A percentile compares a stretch with the other conserved stretches of the same genome.
These are phyloP conservation scores for Yamadazyma philogaea DNA, from an alignment of 805 yeast species.

Conservation along the genomic window DNA sequence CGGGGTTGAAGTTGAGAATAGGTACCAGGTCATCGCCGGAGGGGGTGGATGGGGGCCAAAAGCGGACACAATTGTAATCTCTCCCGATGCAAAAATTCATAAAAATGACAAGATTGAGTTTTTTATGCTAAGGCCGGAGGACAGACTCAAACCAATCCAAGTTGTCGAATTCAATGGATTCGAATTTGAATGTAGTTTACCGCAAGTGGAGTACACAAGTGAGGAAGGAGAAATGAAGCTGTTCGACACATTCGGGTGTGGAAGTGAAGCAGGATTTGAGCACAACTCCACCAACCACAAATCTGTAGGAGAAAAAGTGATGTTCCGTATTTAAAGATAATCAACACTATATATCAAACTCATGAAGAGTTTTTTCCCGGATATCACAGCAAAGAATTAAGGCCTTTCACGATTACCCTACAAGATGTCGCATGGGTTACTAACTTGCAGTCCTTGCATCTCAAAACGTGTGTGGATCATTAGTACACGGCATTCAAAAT, in stretches of 20 bases:
- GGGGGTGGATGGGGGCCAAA: constrained; percentile 78
- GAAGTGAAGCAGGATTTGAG: constrained; percentile 30
- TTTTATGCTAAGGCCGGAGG: constrained; percentile 41
- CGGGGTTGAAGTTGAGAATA: constrained; percentile 17
- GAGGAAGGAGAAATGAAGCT: neutral
- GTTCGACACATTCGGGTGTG: constrained; percentile 26
- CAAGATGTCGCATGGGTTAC: neutral
- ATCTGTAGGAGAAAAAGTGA: constrained; percentile 28
- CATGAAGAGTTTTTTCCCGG: no score
- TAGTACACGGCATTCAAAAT: neutral
- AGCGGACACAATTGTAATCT: constrained; percentile 61
- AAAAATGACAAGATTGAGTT: constrained; percentile 50
- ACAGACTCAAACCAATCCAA: constrained; percentile 13
- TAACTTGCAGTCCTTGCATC: neutral
- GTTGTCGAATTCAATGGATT: neutral
- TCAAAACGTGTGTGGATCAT: no score
- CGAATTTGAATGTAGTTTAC: constrained; percentile 33
- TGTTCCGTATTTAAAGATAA: neutral
- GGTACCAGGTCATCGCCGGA: constrained; percentile 62
- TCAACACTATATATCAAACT: no score
- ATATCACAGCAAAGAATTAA: no score
- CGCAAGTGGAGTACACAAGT: constrained; percentile 17
- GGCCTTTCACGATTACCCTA: no score
- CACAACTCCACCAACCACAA: constrained; percentile 24
- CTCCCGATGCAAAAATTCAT: constrained; percentile 48